phyloP scores from a whole-genome alignment of 2,329 filamentous ascomycete species.

The Monosporascus sp. region DNA sequence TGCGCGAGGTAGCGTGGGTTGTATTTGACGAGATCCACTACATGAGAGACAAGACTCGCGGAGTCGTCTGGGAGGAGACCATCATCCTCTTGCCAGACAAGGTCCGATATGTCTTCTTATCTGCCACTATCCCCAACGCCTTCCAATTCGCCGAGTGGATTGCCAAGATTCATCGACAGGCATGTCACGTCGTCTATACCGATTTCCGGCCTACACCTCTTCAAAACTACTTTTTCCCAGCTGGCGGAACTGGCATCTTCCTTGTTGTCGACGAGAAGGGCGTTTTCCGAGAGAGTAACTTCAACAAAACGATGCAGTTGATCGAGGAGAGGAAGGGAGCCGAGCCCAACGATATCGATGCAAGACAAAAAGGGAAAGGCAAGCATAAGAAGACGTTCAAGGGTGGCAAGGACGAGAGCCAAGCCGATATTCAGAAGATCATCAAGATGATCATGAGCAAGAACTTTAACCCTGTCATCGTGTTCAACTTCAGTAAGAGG shows the following conservation, averaged over 20 bases:
- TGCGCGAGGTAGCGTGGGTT: conserved; percentile 98
- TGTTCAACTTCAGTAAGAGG: conserved; percentile 98
- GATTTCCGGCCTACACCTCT: conserved; percentile 95
- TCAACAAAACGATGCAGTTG: conserved; percentile 89
- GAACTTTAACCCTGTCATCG: conserved; percentile 95
- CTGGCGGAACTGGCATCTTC: conserved; percentile 87
- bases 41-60: conserved; percentile 87
- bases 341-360: conserved; percentile 73
- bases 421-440: conserved; percentile 92
- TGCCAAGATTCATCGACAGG: conserved; percentile 93
- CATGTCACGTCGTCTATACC: conserved; percentile 98
- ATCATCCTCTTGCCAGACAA: conserved; percentile 98
- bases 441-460: conserved; percentile 98
- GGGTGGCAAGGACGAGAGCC: conserved; percentile 67
- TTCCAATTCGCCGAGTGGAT: conserved; percentile 99
- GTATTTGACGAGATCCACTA: conserved; percentile 99
- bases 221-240: conserved; percentile 96
- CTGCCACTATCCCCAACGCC: conserved; percentile 95
- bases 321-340: conserved; percentile 85
- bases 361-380: conserved; percentile 78
- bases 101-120: conserved; percentile 97
- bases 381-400: conserved; percentile 88
- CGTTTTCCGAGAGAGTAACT: conserved; percentile 93
- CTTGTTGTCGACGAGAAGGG: conserved; percentile 96
- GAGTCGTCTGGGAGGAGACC: conserved; percentile 99